Conservation (phyloP, 441 rosid genomes). For the Flueggea neowawraea region DNA sequence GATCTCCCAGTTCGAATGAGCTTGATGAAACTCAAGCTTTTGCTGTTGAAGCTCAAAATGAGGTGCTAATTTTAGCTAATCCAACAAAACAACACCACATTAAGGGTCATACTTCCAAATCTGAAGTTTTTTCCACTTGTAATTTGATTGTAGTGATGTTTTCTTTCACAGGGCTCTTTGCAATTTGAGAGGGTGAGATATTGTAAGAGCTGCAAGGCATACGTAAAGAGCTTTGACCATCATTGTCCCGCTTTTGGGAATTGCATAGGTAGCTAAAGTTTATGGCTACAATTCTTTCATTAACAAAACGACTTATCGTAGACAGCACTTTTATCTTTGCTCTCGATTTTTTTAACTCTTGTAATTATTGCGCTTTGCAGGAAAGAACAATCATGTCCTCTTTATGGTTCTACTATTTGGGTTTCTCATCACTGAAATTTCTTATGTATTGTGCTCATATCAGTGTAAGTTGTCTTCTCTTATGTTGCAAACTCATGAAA, state of each 20-base stretch:
- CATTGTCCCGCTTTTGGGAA: constrained; percentile 78
- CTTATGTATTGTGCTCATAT: constrained; percentile 36
- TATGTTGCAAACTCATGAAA: not conserved
- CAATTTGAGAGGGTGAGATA: constrained; percentile 38
- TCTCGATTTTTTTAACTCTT: not conserved
- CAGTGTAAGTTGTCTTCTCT: constrained; percentile 34
- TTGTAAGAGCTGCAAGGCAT: constrained; percentile 45
- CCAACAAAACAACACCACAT: not conserved
- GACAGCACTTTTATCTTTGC: not conserved
- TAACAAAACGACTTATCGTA: too few species aligned
- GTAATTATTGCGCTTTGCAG: constrained; percentile 22
- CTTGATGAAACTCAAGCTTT: constrained; percentile 15
- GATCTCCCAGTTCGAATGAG: constrained; percentile 17
- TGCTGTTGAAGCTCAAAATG: constrained; percentile 21
- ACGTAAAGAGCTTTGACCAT: constrained; percentile 54
- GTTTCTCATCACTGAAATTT: constrained; percentile 43
- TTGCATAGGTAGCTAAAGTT: constrained; percentile 44
- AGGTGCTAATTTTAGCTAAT: constrained; percentile 22
- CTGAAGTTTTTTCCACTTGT: not conserved
- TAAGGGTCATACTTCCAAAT: not conserved
- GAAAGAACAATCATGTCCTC: constrained; percentile 44
- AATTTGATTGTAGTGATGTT: not conserved
- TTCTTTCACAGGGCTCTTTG: constrained; percentile 23
- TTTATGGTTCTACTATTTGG: constrained; percentile 58
- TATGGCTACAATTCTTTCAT: too few species aligned